Percentiles rank a stretch among this genome's conserved stretches.
Evolutionary conservation across 495 filamentous ascomycete species (phyloP).

Genomic region (Aspergillus wentii): DNA sequence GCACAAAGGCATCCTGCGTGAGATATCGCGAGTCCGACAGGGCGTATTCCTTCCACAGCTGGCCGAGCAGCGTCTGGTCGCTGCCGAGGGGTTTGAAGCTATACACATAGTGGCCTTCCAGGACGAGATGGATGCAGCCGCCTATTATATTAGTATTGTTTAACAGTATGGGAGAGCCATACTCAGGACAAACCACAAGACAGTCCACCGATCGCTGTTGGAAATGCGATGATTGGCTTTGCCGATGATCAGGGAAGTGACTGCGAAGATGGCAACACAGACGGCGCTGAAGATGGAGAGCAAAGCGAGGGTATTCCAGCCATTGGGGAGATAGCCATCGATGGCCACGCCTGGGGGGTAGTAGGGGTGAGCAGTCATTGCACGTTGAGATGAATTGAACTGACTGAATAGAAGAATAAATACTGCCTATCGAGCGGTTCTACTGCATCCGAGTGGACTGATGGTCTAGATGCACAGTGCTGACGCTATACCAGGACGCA

Average conservation of each 20-base stretch:
- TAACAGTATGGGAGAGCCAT: constrained; percentile 4
- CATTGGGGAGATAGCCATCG: constrained; percentile 49
- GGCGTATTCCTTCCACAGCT: constrained; percentile 82
- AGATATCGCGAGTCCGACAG: constrained; percentile 74
- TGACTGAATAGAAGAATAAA: too few species aligned
- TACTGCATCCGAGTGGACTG: too few species aligned
- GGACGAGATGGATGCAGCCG: constrained; percentile 62
- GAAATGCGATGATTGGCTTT: constrained; percentile 31
- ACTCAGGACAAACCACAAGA: constrained; percentile 55
- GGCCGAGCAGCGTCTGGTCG: constrained; percentile 52
- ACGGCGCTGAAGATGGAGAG: constrained; percentile 41
- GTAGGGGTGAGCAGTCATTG: constrained; percentile 62
- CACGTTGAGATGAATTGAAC: too few species aligned
- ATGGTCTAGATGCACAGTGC: too few species aligned
- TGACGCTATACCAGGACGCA: too few species aligned
- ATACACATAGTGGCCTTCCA: constrained; percentile 69
- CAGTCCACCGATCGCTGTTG: constrained; percentile 35
- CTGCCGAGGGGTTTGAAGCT: constrained; percentile 46
- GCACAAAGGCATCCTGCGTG: constrained; percentile 64
- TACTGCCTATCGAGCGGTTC: too few species aligned
- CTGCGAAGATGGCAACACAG: constrained; percentile 38
- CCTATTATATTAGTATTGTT: too few species aligned
- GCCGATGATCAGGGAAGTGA: constrained; percentile 35
- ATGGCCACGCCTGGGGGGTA: constrained; percentile 54
- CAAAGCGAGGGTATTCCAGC: constrained; percentile 37